These are phyloP conservation scores for Oropetium thomaeum DNA, from an alignment of 176 grass and related monocot species.

Conservation along the genomic window DNA sequence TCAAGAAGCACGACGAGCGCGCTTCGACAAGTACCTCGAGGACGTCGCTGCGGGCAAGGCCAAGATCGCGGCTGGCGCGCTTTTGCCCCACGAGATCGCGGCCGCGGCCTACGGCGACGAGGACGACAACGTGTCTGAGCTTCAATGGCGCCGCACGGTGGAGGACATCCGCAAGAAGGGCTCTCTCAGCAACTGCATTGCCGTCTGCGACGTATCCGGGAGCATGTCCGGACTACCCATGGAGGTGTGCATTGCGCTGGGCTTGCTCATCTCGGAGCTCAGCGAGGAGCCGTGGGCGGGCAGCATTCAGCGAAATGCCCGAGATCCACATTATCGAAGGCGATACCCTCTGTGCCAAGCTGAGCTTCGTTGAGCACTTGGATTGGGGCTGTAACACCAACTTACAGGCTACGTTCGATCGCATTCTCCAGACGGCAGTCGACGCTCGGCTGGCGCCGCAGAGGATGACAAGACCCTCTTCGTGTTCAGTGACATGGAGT, in stretches of 20 bases:
- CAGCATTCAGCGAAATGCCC: conserved; percentile 21
- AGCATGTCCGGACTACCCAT: conserved; percentile 35
- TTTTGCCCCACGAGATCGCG: conserved; percentile 36
- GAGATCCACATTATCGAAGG: conserved; percentile 34
- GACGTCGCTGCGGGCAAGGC: conserved; percentile 12
- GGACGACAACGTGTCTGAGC: conserved; percentile 29
- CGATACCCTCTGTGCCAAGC: conserved; percentile 25
- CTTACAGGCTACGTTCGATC: conserved; percentile 42
- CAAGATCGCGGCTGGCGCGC: conserved; percentile 34
- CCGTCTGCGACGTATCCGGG: conserved; percentile 39
- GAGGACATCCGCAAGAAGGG: conserved; percentile 25
- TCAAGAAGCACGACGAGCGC: conserved; percentile 23
- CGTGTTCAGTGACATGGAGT: conserved; percentile 96
- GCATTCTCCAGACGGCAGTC: conserved; percentile 20
- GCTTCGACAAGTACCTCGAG: background rate
- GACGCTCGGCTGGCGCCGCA: conserved; percentile 16
- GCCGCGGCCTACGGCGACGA: background rate
- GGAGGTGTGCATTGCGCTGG: conserved; percentile 39
- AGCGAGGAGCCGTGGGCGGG: conserved; percentile 51
- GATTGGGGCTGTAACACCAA: conserved; percentile 28
- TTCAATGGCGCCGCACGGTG: conserved; percentile 40
- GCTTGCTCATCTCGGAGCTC: conserved; percentile 43
- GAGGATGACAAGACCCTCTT: conserved; percentile 39
- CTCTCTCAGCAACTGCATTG: conserved; percentile 36
- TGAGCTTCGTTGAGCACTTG: conserved; percentile 17